Base-by-base conservation (phyloP, 1,139 yeast genomes). In the Nadsonia starkeyi-henricii region DNA sequence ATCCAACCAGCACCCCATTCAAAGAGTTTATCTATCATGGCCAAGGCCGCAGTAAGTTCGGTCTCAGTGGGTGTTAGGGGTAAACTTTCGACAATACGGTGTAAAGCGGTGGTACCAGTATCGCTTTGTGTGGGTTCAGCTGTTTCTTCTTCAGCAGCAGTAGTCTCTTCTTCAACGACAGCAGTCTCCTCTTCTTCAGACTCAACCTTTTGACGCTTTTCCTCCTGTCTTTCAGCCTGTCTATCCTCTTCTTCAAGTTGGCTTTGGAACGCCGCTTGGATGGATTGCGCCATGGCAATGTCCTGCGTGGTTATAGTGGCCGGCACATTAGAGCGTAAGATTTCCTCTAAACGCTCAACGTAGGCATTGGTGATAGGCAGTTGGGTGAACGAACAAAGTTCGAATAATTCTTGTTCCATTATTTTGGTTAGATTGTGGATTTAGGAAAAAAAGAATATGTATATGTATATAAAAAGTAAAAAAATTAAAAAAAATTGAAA, bases 1-100 rank as follows among this genome's bases (percentile, higher is more conserved):
- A 64, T 80, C 96, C 96, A 89, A 8, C 94, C 95, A 0, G 95
- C 96, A 15, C 97, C 97, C 62, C 79, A 82, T 58, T 85, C 79
- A 57, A 89, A 79, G 50, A 89, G 65, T 15, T 69, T 71, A 39
- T 77, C 77, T 50, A 85, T 78, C 78, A 88, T 71, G 20, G 67
- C 62, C 37, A 64, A 55, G 0, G 83, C 76, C 1, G 77, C 70
- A 1, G 58, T 59, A 28, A 67, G 54, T 58, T 83, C 88, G 0
- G 66, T 73, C 0, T 57, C 58, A 0, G 65, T 55, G 41, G 56
- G 47, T 12, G 51, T 47, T 2, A 51, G 42, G 5, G 54, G 46
- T 23, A 58, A 55, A 12, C 53, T 52, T 12, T 55, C 53, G 47
- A 62, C 57, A 19, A 88, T 70, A 47, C 79, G 63, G 62, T 88